phyloP scores from a whole-genome alignment of 2,329 filamentous ascomycete genomes.

The Hypoxylon sp. region DNA sequence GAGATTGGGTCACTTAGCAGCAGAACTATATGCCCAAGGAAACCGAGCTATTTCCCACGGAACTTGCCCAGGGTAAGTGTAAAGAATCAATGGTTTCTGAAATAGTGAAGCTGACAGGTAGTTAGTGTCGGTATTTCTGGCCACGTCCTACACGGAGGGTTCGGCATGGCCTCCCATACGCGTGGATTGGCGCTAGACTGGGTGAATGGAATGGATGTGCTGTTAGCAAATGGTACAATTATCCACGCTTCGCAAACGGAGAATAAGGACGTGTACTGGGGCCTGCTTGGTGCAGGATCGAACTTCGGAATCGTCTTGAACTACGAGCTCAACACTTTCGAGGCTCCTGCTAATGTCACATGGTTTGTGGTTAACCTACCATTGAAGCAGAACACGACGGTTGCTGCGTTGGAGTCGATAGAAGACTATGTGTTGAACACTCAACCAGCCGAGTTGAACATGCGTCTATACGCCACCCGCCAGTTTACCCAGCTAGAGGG shows the following conservation, averaged over 20 bases:
- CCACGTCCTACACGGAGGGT: slow-evolving; percentile 50
- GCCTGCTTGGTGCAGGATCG: slow-evolving; percentile 46
- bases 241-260: slow-evolving; percentile 44
- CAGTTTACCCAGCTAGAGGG: slow-evolving; percentile 51
- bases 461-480: slow-evolving; percentile 51
- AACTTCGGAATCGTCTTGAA: slow-evolving; percentile 46
- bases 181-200: slow-evolving; percentile 58
- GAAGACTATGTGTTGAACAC: slow-evolving; percentile 43
- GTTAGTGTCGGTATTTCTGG: slow-evolving; percentile 49
- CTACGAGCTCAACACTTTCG: slow-evolving; percentile 46
- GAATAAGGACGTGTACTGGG: slow-evolving; percentile 48
- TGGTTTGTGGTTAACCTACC: slow-evolving; percentile 45
- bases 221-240: slow-evolving; percentile 45
- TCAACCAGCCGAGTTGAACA: slow-evolving; percentile 54
- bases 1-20: slow-evolving; percentile 52
- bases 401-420: slow-evolving; percentile 58
- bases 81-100: too few relatives aligned
- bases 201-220: slow-evolving; percentile 48
- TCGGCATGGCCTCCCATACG: slow-evolving; percentile 51
- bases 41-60: slow-evolving; percentile 50
- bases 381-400: slow-evolving; percentile 40
- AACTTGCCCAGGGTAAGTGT: slow-evolving; percentile 51
- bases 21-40: slow-evolving; percentile 46
- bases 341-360: slow-evolving; percentile 43
- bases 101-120: too few relatives aligned